phyloP scores from a whole-genome alignment of 2,329 filamentous ascomycete species.

The Pyricularia sp. region DNA sequence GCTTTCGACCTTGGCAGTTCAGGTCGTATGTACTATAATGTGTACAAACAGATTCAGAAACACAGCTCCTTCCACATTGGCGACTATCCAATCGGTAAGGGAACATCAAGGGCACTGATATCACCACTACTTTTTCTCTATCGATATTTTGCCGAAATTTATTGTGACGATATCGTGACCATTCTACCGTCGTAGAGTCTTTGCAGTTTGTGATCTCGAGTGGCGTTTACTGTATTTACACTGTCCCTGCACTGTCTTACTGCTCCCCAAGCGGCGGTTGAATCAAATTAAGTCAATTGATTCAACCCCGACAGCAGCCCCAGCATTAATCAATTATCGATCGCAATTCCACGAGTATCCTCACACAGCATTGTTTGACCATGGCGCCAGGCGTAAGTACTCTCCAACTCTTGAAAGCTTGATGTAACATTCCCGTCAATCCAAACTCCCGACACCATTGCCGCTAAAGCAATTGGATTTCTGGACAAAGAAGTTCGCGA shows the following conservation, averaged over 20 bases:
- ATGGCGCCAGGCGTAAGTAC: conserved; percentile 3
- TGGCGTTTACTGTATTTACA: neutral
- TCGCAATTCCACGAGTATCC: neutral
- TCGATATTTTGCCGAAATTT: no score
- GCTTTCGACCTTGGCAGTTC: neutral
- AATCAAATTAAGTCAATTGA: neutral
- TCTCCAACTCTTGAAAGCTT: neutral
- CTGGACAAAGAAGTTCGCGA: neutral
- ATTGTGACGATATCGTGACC: neutral
- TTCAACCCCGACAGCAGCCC: neutral
- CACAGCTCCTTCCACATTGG: neutral
- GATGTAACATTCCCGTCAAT: neutral
- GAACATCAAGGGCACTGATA: neutral
- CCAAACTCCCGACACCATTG: neutral
- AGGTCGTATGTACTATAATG: neutral
- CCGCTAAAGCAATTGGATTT: neutral
- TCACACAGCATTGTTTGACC: neutral
- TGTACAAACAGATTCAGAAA: neutral
- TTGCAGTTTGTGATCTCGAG: neutral
- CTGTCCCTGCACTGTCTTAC: neutral
- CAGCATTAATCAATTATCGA: neutral
- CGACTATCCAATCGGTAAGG: neutral
- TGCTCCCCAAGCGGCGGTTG: neutral
- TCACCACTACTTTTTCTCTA: no score
- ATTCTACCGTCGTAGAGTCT: neutral